A percentile compares a stretch with the other conserved stretches of the same genome.
Evolutionary conservation across 257 asterid genomes (phyloP).

Genomic region (Verbascum thapsus): DNA sequence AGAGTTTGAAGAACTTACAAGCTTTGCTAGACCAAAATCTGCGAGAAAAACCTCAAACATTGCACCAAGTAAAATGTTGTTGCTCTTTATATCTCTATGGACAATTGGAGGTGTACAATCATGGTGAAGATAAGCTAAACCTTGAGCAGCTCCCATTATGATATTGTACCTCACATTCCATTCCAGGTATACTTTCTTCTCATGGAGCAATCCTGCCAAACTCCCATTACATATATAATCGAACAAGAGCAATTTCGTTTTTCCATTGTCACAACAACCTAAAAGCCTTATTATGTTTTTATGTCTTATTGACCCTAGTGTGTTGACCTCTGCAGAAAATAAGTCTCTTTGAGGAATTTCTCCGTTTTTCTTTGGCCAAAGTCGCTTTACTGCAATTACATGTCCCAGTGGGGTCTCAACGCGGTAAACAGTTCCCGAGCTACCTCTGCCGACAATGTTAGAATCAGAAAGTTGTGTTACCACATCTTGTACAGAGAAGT

Average conservation of each 20-base stretch:
- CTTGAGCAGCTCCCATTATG: constrained; percentile 70
- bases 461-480: constrained; percentile 59
- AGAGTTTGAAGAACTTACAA: constrained; percentile 45
- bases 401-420: constrained; percentile 58
- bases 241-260: constrained; percentile 62
- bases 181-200: constrained; percentile 47
- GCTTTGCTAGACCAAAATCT: constrained; percentile 79
- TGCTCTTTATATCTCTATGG: constrained; percentile 74
- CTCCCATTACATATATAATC: constrained; percentile 77
- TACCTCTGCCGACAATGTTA: constrained; percentile 68
- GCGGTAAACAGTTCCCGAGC: constrained; percentile 67
- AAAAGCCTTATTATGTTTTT: constrained; percentile 71
- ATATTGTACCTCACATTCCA: constrained; percentile 78
- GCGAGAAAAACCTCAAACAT: constrained; percentile 69
- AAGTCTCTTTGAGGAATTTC: constrained; percentile 59
- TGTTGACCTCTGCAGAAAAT: constrained; percentile 68
- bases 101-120: constrained; percentile 75
- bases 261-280: constrained; percentile 78
- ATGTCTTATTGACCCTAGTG: constrained; percentile 69
- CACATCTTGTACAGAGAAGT: constrained; percentile 58
- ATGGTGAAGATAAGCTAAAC: constrained; percentile 75
- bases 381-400: constrained; percentile 65
- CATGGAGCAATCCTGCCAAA: constrained; percentile 60
- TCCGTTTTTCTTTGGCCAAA: constrained; percentile 56
- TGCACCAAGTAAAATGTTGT: constrained; percentile 69